These are phyloP conservation scores for Wilcoxina mikolae DNA, from an alignment of 495 filamentous ascomycete genomes.

Conservation along the genomic window DNA sequence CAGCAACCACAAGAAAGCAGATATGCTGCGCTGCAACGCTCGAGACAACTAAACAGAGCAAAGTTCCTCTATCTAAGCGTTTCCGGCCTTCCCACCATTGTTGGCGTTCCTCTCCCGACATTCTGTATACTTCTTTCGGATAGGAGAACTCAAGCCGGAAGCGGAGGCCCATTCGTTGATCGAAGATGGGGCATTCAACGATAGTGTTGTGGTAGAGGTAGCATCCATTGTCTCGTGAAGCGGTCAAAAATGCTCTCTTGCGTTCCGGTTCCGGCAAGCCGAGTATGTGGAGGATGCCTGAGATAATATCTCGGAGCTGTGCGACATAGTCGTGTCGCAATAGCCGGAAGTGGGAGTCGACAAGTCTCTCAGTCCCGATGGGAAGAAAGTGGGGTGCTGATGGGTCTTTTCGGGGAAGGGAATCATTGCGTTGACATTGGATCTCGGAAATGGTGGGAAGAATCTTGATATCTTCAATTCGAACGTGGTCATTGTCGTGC, in stretches of 20 bases:
- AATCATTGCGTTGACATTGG: constrained; percentile 13
- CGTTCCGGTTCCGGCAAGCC: background rate
- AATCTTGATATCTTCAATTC: constrained; percentile 45
- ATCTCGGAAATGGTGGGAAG: constrained; percentile 52
- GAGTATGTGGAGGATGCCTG: background rate
- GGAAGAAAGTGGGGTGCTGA: constrained; percentile 45
- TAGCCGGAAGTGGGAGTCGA: constrained; percentile 58
- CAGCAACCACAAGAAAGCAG: background rate
- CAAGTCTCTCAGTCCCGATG: constrained; percentile 37
- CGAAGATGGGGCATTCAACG: constrained; percentile 37
- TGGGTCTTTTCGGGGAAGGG: constrained; percentile 31
- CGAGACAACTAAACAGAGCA: background rate
- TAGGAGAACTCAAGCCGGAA: background rate
- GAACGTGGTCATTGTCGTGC: constrained; percentile 51
- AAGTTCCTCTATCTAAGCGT: background rate
- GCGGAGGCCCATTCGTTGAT: background rate
- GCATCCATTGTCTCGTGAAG: constrained; percentile 29
- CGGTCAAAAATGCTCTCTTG: constrained; percentile 30
- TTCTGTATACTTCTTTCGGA: background rate
- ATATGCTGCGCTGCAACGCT: background rate
- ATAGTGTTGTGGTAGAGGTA: constrained; percentile 34
- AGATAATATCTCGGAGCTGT: constrained; percentile 38
- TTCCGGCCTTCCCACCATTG: background rate
- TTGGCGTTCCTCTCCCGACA: background rate
- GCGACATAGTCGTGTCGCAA: constrained; percentile 51